Conservation (phyloP, 768 basidiomycete species). For the Strobilomyces confusus region DNA sequence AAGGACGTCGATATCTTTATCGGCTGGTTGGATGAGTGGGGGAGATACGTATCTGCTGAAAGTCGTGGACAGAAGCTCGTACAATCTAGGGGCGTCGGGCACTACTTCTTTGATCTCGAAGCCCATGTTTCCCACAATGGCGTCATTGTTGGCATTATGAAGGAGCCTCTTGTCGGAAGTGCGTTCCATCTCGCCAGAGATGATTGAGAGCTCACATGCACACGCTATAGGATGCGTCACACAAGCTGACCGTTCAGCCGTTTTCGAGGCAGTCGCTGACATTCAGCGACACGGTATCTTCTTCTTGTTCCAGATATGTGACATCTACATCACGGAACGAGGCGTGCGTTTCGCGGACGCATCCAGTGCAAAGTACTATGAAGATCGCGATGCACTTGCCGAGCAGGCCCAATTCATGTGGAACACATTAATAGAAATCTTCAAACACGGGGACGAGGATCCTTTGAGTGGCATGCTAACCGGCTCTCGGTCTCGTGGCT, state of each 20-base stretch:
- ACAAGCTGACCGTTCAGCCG: constrained; percentile 23
- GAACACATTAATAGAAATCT: constrained; percentile 18
- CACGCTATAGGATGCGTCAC: constrained; percentile 17
- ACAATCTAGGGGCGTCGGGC: constrained; percentile 25
- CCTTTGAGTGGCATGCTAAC: background rate
- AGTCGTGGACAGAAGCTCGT: constrained; percentile 30
- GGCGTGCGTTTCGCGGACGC: constrained; percentile 29
- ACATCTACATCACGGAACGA: constrained; percentile 28
- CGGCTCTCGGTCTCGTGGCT: constrained; percentile 3
- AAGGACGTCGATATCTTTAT: constrained; percentile 29
- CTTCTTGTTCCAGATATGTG: constrained; percentile 13
- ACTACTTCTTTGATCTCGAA: constrained; percentile 28
- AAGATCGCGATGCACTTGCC: constrained; percentile 26
- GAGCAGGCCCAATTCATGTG: constrained; percentile 15
- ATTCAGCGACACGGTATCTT: constrained; percentile 29
- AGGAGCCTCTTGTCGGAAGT: constrained; percentile 28
- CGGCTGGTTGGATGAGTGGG: constrained; percentile 26
- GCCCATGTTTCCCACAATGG: constrained; percentile 32
- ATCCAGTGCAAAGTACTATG: constrained; percentile 14
- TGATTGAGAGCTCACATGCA: constrained; percentile 10
- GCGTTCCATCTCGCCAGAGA: background rate
- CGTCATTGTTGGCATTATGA: constrained; percentile 29
- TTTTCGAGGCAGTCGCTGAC: constrained; percentile 29
- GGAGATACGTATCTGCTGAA: constrained; percentile 19
- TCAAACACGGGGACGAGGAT: constrained; percentile 12